Percentiles rank a stretch among this genome's conserved stretches.
Conservation (phyloP, 2,329 filamentous ascomycete species). For the Eutypa lata region DNA sequence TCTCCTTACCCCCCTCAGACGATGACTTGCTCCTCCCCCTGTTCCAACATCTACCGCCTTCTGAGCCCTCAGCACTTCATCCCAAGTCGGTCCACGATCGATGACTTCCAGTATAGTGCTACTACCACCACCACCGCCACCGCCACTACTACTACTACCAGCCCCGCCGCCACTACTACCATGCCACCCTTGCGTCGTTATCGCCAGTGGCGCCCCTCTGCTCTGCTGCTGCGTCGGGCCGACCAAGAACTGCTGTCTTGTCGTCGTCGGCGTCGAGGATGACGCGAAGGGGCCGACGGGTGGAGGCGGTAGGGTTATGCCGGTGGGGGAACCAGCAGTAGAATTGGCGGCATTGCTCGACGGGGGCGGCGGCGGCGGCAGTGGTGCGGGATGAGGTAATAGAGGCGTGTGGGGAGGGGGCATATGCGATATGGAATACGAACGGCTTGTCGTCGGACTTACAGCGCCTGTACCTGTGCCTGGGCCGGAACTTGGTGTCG, state of each 20-base stretch:
- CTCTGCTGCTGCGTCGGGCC: neutral
- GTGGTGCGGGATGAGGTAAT: neutral
- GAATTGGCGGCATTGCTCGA: too few species aligned
- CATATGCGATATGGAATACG: neutral
- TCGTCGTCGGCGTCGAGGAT: neutral
- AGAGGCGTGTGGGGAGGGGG: neutral
- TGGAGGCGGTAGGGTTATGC: neutral
- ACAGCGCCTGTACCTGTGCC: neutral
- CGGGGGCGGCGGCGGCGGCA: neutral
- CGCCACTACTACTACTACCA: neutral
- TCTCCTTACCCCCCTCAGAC: constrained; percentile 1
- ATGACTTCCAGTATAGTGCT: neutral
- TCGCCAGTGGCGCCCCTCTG: neutral
- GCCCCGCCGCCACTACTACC: neutral
- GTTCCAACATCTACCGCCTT: constrained; percentile 4
- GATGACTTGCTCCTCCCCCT: constrained; percentile 4
- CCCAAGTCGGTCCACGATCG: constrained; percentile 28
- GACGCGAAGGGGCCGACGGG: neutral
- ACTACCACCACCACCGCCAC: constrained; percentile 5
- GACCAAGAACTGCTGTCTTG: neutral
- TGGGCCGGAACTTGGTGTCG: neutral
- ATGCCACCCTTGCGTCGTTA: neutral
- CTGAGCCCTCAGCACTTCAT: constrained; percentile 23
- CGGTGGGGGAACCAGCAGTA: neutral
- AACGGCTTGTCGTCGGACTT: neutral